Conservation (phyloP, 1,139 yeast genomes). For the Petasospora rhodanensis region DNA sequence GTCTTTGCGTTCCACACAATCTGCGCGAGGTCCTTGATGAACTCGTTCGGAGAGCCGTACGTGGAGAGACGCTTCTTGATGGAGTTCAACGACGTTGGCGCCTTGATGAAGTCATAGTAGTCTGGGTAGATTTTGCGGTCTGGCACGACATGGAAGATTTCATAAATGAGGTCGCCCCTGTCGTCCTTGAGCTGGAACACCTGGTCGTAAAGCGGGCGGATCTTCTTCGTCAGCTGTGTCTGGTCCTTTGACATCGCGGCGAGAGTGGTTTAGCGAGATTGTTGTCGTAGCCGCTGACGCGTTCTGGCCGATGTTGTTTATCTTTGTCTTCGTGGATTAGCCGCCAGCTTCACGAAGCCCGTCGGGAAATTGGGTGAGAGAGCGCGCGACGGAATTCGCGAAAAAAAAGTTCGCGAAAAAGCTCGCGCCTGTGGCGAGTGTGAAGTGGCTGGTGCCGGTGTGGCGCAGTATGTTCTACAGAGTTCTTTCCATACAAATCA, state of each 20-base stretch:
- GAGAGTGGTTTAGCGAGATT: too few relatives aligned
- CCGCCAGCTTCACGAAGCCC: too few relatives aligned
- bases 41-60: constrained; percentile 61
- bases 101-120: constrained; percentile 64
- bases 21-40: constrained; percentile 73
- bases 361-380: too few relatives aligned
- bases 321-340: too few relatives aligned
- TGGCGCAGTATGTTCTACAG: too few relatives aligned
- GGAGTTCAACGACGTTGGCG: constrained; percentile 72
- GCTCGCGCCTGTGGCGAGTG: too few relatives aligned
- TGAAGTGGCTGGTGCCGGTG: too few relatives aligned
- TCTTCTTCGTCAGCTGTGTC: constrained; percentile 36
- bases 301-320: too few relatives aligned
- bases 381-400: too few relatives aligned
- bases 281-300: too few relatives aligned
- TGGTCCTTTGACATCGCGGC: constrained; percentile 15
- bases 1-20: constrained; percentile 87
- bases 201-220: constrained; percentile 38
- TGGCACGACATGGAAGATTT: constrained; percentile 46
- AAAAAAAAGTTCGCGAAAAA: too few relatives aligned
- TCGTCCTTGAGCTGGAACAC: constrained; percentile 44
- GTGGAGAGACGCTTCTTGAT: constrained; percentile 47
- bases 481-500: too few relatives aligned
- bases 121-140: constrained; percentile 62
- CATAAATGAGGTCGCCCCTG: constrained; percentile 19